Evolutionary conservation across 805 yeast genomes (phyloP), one percentile per base, ranked within the genome.

Genomic region (Lipomyces starkeyi): DNA sequence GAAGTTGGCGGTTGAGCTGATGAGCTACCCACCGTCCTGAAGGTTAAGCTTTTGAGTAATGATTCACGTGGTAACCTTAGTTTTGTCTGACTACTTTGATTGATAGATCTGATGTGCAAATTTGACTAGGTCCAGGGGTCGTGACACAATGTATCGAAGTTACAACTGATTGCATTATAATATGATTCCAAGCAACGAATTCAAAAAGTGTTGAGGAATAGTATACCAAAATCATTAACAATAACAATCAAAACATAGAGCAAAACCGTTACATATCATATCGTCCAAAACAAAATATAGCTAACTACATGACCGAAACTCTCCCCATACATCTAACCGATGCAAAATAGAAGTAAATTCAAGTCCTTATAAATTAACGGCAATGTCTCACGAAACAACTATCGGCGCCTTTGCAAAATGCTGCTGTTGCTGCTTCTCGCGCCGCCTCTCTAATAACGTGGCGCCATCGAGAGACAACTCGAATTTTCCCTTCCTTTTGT

Each of bases 381-480:
- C 11, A 29, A 27, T 2, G 9, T 32, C 40, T 59, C 27, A 59
- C 47, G 62, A 59, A 7, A 59, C 62, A 4, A 59, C 57, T 9
- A 59, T 59, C 6, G 62, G 62, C 56, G 62, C 35, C 25, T 59
- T 59, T 25, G 55, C 27, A 27, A 59, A 59, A 35, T 22, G 54
- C 11, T 20, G 47, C 17, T 61, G 64, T 61, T 67, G 67, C 37
- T 62, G 70, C 40, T 52, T 53, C 58, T 68, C 71, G 9, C 69
- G 58, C 34, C 92, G 80, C 64, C 92, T 80, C 58, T 87, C 84
- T 52, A 89, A 78, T 68, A 89, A 77, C 40, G 89, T 88, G 57
- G 91, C 87, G 25, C 88, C 89, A 65, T 86, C 87, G 74, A 89
- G 77, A 68, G 85, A 86, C 67, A 89, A 80, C 63, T 89, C 89